phyloP scores from a whole-genome alignment of 352 stramenopile species.

The Globisporangium cylindrosporum region DNA sequence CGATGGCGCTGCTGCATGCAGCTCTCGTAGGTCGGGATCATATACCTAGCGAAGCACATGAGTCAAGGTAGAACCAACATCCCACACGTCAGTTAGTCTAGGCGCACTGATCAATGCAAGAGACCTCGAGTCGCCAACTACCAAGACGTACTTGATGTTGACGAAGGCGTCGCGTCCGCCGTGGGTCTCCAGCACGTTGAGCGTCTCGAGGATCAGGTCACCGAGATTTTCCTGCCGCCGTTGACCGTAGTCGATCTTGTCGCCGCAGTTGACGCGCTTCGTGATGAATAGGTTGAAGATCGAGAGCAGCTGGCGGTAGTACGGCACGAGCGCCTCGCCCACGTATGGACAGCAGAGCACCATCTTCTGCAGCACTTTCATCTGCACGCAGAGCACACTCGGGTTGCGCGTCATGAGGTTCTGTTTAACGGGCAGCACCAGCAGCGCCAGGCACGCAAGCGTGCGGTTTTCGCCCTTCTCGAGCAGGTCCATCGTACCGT shows the following conservation, averaged over 20 bases:
- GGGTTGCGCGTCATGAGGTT: conserved; percentile 83
- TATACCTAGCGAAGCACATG: conserved; percentile 68
- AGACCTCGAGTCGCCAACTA: background rate
- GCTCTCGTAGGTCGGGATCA: conserved; percentile 95
- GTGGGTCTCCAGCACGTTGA: conserved; percentile 85
- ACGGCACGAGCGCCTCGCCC: conserved; percentile 88
- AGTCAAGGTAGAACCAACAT: background rate
- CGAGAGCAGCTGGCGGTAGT: conserved; percentile 91
- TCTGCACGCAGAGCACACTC: conserved; percentile 69
- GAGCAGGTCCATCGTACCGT: conserved; percentile 81
- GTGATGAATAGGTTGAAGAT: conserved; percentile 92
- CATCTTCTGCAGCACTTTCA: conserved; percentile 77
- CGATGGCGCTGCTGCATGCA: conserved; percentile 42
- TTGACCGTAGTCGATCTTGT: conserved; percentile 92
- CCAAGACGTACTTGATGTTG: conserved; percentile 87
- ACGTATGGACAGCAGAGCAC: conserved; percentile 69
- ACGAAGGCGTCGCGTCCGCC: conserved; percentile 88
- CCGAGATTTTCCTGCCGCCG: conserved; percentile 86
- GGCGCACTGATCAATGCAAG: background rate
- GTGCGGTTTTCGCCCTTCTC: conserved; percentile 66
- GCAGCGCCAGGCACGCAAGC: conserved; percentile 46
- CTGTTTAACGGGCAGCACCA: conserved; percentile 78
- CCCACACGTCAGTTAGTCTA: background rate
- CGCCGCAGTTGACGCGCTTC: conserved; percentile 91
- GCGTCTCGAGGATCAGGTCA: conserved; percentile 87